Evolutionary conservation across 202 grass and related monocot species (phyloP).

Genomic region (Carex sylvatica): DNA sequence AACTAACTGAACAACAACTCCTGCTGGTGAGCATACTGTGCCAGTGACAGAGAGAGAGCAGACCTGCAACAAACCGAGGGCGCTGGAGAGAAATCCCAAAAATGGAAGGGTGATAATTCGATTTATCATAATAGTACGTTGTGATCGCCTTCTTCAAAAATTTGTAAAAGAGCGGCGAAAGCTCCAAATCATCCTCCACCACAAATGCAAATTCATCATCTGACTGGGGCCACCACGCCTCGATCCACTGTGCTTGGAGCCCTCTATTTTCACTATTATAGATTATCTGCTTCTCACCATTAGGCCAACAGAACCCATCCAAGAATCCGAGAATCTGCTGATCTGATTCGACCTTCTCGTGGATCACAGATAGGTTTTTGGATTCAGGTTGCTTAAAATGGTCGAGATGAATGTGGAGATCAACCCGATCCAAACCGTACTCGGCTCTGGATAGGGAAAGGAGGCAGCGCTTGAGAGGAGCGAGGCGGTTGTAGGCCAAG

Average conservation of each 20-base stretch:
- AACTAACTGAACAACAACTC: background rate
- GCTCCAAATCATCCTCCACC: constrained; percentile 92
- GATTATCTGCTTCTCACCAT: constrained; percentile 70
- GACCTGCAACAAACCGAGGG: constrained; percentile 87
- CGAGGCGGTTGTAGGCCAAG: constrained; percentile 72
- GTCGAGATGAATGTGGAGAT: constrained; percentile 71
- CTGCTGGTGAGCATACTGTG: background rate
- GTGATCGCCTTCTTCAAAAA: constrained; percentile 69
- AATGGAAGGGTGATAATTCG: constrained; percentile 69
- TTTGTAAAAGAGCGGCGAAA: constrained; percentile 71
- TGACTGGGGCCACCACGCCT: constrained; percentile 87
- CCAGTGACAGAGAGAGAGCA: background rate
- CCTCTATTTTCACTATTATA: constrained; percentile 65
- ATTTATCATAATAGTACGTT: constrained; percentile 74
- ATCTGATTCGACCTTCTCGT: constrained; percentile 39
- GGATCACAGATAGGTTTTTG: constrained; percentile 20
- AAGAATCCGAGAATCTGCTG: constrained; percentile 55
- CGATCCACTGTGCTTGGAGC: constrained; percentile 93
- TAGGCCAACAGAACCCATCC: constrained; percentile 52
- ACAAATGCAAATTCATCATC: constrained; percentile 91
- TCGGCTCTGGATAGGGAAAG: constrained; percentile 71
- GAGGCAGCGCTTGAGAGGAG: constrained; percentile 76
- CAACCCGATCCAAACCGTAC: constrained; percentile 72
- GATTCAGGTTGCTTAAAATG: constrained; percentile 44
- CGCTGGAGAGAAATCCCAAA: constrained; percentile 85